phyloP scores from a whole-genome alignment of 1,284 basidiomycete species.

The Ganoderma sinense region DNA sequence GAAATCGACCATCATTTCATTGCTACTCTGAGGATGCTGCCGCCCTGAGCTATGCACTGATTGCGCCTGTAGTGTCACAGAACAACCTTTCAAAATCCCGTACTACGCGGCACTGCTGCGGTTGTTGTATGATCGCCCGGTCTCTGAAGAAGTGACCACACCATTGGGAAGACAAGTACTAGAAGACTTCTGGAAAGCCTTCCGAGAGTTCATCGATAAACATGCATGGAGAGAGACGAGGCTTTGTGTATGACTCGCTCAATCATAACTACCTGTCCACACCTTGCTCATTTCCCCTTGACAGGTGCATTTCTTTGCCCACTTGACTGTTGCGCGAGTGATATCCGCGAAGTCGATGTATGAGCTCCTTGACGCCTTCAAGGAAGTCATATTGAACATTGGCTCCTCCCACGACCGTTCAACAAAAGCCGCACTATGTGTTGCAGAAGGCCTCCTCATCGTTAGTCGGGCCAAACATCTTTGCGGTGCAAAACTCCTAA shows the following conservation, averaged over 20 bases:
- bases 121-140: constrained; percentile 61
- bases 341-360: constrained; percentile 81
- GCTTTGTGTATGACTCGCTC: constrained; percentile 71
- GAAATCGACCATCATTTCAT: background rate
- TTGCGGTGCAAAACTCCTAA: background rate
- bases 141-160: constrained; percentile 31
- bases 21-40: background rate
- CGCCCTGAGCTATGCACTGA: background rate
- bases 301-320: constrained; percentile 91
- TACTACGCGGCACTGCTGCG: constrained; percentile 87
- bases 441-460: constrained; percentile 87
- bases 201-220: constrained; percentile 86
- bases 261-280: background rate
- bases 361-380: constrained; percentile 81
- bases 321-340: constrained; percentile 79
- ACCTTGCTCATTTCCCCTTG: background rate
- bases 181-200: constrained; percentile 89
- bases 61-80: constrained; percentile 64
- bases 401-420: constrained; percentile 88
- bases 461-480: constrained; percentile 48
- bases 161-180: constrained; percentile 80
- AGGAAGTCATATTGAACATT: constrained; percentile 88
- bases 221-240: constrained; percentile 89
- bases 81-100: constrained; percentile 92
- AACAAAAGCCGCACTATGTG: constrained; percentile 86